Percentiles rank a stretch among this genome's conserved stretches.
Evolutionary conservation across 2,329 filamentous ascomycete species (phyloP).

Genomic region (Apiospora phragmitis): DNA sequence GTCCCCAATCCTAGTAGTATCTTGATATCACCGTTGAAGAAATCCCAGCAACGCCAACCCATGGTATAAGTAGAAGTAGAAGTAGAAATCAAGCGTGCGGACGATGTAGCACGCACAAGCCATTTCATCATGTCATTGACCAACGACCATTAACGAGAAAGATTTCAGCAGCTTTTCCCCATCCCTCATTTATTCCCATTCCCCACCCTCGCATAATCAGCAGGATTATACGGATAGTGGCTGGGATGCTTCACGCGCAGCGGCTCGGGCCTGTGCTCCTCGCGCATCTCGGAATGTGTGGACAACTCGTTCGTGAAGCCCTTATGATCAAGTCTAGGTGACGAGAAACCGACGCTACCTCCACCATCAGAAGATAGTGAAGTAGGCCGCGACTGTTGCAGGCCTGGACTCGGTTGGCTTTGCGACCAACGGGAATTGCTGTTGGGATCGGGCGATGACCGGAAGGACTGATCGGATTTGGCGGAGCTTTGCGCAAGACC

Average conservation of each 20-base stretch:
- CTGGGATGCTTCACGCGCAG: constrained; percentile 22
- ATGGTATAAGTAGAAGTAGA: constrained; percentile 1
- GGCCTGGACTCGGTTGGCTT: constrained; percentile 32
- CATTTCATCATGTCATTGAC: background rate
- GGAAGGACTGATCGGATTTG: constrained; percentile 25
- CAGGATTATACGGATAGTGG: constrained; percentile 19
- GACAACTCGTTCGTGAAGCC: constrained; percentile 44
- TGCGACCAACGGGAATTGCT: constrained; percentile 43
- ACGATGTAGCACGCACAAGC: background rate
- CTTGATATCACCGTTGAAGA: background rate
- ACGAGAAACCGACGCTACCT: constrained; percentile 33
- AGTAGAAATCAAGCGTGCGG: background rate
- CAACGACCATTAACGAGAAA: background rate
- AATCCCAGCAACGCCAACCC: background rate
- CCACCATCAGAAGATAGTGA: constrained; percentile 34
- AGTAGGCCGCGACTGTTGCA: constrained; percentile 34
- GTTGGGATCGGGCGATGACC: constrained; percentile 30
- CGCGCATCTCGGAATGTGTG: constrained; percentile 47
- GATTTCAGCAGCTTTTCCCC: background rate
- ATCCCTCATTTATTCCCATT: constrained; percentile 4
- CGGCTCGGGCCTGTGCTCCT: constrained; percentile 39
- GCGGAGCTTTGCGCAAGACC: constrained; percentile 26
- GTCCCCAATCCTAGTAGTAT: background rate
- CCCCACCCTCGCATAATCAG: constrained; percentile 12
- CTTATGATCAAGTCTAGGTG: constrained; percentile 42